A percentile compares a stretch with the other conserved stretches of the same genome.
Evolutionary conservation across 495 filamentous ascomycete genomes (phyloP).

Genomic region (Thermothielavioides terrestris): DNA sequence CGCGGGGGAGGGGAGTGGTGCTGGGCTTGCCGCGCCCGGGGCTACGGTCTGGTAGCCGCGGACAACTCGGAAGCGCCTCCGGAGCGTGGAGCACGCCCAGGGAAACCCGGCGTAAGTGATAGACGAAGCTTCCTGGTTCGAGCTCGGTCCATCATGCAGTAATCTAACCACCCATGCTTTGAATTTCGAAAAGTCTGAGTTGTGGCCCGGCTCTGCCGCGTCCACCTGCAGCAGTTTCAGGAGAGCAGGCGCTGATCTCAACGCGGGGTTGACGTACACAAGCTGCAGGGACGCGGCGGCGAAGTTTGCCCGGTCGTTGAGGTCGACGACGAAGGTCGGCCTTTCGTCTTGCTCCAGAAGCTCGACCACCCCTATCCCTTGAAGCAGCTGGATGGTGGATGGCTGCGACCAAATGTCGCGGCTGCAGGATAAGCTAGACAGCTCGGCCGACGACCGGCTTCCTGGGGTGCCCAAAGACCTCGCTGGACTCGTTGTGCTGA

Average conservation of each 20-base stretch:
- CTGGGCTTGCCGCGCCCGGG: constrained; percentile 24
- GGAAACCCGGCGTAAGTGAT: constrained; percentile 46
- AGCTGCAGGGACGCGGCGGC: constrained; percentile 44
- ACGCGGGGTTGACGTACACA: constrained; percentile 50
- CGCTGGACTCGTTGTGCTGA: constrained; percentile 40
- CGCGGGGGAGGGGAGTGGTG: constrained; percentile 19
- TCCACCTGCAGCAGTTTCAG: constrained; percentile 44
- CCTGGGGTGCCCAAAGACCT: constrained; percentile 42
- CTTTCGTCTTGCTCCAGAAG: constrained; percentile 58
- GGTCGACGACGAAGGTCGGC: constrained; percentile 60
- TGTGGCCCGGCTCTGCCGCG: constrained; percentile 26
- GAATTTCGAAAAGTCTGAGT: constrained; percentile 45
- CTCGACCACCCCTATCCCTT: constrained; percentile 52
- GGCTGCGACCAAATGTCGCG: constrained; percentile 34
- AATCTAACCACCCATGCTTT: constrained; percentile 53
- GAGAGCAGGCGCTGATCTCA: constrained; percentile 41
- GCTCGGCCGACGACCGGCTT: constrained; percentile 38
- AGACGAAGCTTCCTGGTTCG: constrained; percentile 36
- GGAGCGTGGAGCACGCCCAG: constrained; percentile 58
- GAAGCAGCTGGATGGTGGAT: constrained; percentile 41
- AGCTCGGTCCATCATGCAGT: constrained; percentile 32
- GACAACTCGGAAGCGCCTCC: constrained; percentile 55
- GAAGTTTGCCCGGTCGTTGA: constrained; percentile 45
- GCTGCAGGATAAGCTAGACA: constrained; percentile 27
- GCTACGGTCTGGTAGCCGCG: constrained; percentile 34